Conservation (phyloP, 2,329 filamentous ascomycete genomes). For the Byssochlamys sp. region DNA sequence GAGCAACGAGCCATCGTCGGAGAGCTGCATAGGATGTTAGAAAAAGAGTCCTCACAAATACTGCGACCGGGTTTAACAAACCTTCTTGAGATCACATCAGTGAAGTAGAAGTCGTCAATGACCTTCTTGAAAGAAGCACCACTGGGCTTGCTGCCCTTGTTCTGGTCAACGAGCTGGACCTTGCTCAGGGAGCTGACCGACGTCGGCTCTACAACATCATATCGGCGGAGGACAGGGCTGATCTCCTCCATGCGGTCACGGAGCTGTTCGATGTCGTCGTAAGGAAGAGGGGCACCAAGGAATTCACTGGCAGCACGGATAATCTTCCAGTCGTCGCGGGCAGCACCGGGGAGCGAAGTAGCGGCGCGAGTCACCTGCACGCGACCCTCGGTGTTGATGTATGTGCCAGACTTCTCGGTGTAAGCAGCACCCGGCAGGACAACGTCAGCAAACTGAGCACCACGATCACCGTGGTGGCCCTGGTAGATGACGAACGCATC, state of each 20-base stretch:
- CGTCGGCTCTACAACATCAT: constrained; percentile 81
- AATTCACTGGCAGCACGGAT: constrained; percentile 88
- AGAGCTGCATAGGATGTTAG: constrained; percentile 49
- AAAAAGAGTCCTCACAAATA: neutral
- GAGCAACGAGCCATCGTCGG: constrained; percentile 98
- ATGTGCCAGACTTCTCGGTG: constrained; percentile 92
- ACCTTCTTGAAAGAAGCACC: constrained; percentile 70
- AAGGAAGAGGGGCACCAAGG: constrained; percentile 74
- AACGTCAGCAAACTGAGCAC: constrained; percentile 85
- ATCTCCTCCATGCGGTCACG: constrained; percentile 93
- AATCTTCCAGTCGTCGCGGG: constrained; percentile 98
- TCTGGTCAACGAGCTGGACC: constrained; percentile 90
- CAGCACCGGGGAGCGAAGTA: constrained; percentile 76
- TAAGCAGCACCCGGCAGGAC: constrained; percentile 90
- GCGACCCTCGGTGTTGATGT: constrained; percentile 94
- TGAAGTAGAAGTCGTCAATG: constrained; percentile 97
- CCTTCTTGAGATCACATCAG: constrained; percentile 93
- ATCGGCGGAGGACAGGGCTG: constrained; percentile 76
- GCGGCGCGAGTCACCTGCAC: constrained; percentile 89
- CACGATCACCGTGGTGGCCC: constrained; percentile 90
- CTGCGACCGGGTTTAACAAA: constrained; percentile 37
- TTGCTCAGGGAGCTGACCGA: constrained; percentile 69
- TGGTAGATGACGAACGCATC: constrained; percentile 96
- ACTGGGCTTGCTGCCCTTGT: constrained; percentile 71
- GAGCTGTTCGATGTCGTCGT: constrained; percentile 81